A percentile compares a stretch with the other conserved stretches of the same genome.
Evolutionary conservation across 2,329 filamentous ascomycete species (phyloP).

Genomic region (Mycosphaerella arachidis): DNA sequence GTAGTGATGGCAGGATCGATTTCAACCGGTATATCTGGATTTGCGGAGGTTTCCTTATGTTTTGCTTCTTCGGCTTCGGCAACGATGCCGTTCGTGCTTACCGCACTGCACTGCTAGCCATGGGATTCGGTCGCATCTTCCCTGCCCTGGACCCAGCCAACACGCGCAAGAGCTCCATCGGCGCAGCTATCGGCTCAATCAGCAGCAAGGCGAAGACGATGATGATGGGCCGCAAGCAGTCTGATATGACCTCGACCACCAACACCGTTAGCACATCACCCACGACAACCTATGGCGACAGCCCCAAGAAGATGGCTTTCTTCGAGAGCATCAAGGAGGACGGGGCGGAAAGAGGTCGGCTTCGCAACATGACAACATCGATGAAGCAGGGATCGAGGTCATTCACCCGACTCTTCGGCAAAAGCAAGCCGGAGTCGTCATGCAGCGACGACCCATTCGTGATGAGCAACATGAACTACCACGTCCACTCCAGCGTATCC

Average conservation of each 20-base stretch:
- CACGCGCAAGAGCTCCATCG: constrained; percentile 4
- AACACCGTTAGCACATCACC: constrained; percentile 8
- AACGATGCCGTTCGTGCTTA: constrained; percentile 57
- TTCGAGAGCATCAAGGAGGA: constrained; percentile 22
- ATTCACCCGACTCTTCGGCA: constrained; percentile 11
- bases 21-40: constrained; percentile 58
- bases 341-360: neutral
- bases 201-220: constrained; percentile 28
- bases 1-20: constrained; percentile 38
- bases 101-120: constrained; percentile 38
- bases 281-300: constrained; percentile 7
- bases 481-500: constrained; percentile 11
- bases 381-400: constrained; percentile 4
- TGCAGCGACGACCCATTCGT: constrained; percentile 13
- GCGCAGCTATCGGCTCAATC: constrained; percentile 20
- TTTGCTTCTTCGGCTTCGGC: constrained; percentile 62
- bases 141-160: constrained; percentile 14
- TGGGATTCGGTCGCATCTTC: constrained; percentile 37
- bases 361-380: neutral
- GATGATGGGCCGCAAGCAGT: constrained; percentile 15
- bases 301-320: constrained; percentile 20
- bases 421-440: neutral
- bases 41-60: constrained; percentile 51
- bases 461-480: constrained; percentile 7
- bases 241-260: constrained; percentile 8